phyloP scores from a whole-genome alignment of 768 basidiomycete species.

The Chiua virens region DNA sequence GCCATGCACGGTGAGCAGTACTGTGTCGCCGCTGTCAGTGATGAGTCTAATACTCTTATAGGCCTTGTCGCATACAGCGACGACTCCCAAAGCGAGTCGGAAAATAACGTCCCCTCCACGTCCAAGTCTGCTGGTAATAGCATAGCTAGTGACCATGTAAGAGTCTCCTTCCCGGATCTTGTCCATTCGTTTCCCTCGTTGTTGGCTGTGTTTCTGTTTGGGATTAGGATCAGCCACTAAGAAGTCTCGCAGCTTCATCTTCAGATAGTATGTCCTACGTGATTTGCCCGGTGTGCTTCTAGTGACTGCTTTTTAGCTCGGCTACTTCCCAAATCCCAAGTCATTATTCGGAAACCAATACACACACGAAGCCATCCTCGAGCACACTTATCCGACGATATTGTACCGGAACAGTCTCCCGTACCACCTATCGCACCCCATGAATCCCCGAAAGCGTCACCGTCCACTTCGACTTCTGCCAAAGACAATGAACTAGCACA shows the following conservation, averaged over 20 bases:
- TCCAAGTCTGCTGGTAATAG: constrained; percentile 14
- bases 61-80: constrained; percentile 66
- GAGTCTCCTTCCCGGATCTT: constrained; percentile 44
- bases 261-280: constrained; percentile 29
- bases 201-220: constrained; percentile 57
- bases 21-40: neutral
- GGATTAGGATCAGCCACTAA: constrained; percentile 63
- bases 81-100: constrained; percentile 61
- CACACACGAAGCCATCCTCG: constrained; percentile 51
- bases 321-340: constrained; percentile 50
- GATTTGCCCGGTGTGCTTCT: neutral
- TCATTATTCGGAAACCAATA: constrained; percentile 55
- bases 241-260: constrained; percentile 24
- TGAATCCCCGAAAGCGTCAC: constrained; percentile 12
- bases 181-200: constrained; percentile 61
- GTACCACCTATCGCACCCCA: constrained; percentile 10
- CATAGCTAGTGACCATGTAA: constrained; percentile 52
- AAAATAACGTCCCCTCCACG: constrained; percentile 39
- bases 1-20: constrained; percentile 32
- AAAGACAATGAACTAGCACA: constrained; percentile 48
- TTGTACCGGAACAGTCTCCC: constrained; percentile 20
- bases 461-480: constrained; percentile 17
- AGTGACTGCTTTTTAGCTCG: constrained; percentile 32
- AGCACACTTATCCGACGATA: constrained; percentile 50
- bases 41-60: constrained; percentile 23